Percentiles rank a stretch among this genome's conserved stretches.
Conservation (phyloP, 352 stramenopile genomes). For the Elongisporangium undulatum region DNA sequence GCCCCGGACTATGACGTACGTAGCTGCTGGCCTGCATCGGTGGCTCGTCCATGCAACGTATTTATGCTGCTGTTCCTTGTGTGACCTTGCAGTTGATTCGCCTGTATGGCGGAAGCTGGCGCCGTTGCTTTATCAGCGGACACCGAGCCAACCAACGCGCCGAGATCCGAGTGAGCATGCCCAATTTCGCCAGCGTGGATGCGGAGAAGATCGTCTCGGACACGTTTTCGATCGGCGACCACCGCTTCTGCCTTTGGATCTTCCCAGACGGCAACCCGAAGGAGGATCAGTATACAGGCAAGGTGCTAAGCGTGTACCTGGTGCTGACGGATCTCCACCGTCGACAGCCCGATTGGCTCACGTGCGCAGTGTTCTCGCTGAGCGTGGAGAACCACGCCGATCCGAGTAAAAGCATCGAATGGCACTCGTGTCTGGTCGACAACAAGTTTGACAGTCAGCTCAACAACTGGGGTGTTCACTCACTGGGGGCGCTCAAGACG, state of each 20-base stretch:
- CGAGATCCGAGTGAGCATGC: constrained; percentile 51
- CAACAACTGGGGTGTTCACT: constrained; percentile 83
- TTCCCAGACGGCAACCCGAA: constrained; percentile 81
- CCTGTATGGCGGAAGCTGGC: constrained; percentile 70
- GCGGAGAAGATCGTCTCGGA: constrained; percentile 76
- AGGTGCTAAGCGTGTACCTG: constrained; percentile 73
- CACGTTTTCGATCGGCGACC: constrained; percentile 63
- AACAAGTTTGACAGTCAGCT: constrained; percentile 77
- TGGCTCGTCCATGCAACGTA: constrained; percentile 4
- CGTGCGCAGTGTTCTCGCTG: constrained; percentile 75
- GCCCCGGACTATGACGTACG: constrained; percentile 76
- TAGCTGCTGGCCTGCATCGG: constrained; percentile 4
- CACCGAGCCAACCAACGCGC: constrained; percentile 41
- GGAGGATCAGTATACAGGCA: constrained; percentile 59
- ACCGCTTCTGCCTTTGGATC: constrained; percentile 78
- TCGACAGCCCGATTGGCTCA: constrained; percentile 59
- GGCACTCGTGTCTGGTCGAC: constrained; percentile 77
- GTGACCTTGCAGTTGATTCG: constrained; percentile 45
- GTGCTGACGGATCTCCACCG: constrained; percentile 68
- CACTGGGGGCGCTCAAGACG: constrained; percentile 47
- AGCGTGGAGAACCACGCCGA: constrained; percentile 48
- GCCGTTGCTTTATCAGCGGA: constrained; percentile 55
- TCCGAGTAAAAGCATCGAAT: constrained; percentile 48
- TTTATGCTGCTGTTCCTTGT: background rate
- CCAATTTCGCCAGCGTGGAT: constrained; percentile 34